Evolutionary conservation across 495 filamentous ascomycete species (phyloP).

Genomic region (Aspergillus panamensis): DNA sequence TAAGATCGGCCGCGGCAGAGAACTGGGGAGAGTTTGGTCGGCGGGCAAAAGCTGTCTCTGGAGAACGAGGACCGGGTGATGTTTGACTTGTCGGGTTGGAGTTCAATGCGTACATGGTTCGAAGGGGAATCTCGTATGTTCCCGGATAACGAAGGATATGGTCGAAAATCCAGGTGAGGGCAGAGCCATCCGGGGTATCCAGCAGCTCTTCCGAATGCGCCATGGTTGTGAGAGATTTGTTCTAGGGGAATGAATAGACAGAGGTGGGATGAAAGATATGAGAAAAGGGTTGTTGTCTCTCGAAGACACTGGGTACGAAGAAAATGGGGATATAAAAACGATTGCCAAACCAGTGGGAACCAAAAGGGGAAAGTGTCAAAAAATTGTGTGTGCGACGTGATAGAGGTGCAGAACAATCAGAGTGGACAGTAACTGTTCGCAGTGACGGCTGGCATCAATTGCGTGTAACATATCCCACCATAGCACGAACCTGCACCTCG

Average conservation of each 20-base stretch:
- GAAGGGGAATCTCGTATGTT: conserved; percentile 68
- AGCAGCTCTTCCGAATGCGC: conserved; percentile 19
- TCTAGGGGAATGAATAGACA: neutral
- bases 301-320: conserved; percentile 4
- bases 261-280: neutral
- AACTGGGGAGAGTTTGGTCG: conserved; percentile 39
- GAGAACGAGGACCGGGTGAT: conserved; percentile 28
- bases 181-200: conserved; percentile 41
- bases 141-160: conserved; percentile 64
- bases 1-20: conserved; percentile 56
- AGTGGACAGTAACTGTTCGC: conserved; percentile 20
- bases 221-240: conserved; percentile 19
- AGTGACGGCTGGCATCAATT: conserved; percentile 26
- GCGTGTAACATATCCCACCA: conserved; percentile 25
- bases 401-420: conserved; percentile 23
- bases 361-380: conserved; percentile 14
- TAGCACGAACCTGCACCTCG: conserved; percentile 24
- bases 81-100: conserved; percentile 50
- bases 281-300: conserved; percentile 5
- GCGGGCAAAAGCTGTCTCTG: conserved; percentile 36
- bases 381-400: conserved; percentile 23
- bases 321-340: conserved; percentile 19
- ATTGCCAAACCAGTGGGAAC: conserved; percentile 6
- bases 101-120: conserved; percentile 73
- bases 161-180: conserved; percentile 61